Percentiles rank a stretch among this genome's conserved stretches.
These are phyloP conservation scores for Mycena olivaceomarginata DNA, from an alignment of 768 basidiomycete species.

Conservation along the genomic window DNA sequence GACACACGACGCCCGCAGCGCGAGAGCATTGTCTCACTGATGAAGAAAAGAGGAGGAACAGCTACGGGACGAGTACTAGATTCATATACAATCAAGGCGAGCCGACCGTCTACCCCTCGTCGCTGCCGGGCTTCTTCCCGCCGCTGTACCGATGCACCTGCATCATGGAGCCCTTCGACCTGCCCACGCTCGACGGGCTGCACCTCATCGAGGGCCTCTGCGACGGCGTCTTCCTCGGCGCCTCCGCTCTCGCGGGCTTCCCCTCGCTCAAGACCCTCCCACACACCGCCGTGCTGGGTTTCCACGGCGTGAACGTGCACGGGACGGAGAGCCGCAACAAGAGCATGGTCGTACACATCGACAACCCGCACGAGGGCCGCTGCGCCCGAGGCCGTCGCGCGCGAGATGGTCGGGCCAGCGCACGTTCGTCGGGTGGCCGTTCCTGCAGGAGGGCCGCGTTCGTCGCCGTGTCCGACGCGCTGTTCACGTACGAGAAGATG, in stretches of 20 bases:
- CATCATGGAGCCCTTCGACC: slow-evolving; percentile 87
- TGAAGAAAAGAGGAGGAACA: slow-evolving; percentile 87
- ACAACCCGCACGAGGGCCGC: slow-evolving; percentile 81
- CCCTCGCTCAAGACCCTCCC: slow-evolving; percentile 95
- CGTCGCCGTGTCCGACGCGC: slow-evolving; percentile 88
- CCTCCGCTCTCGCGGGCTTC: slow-evolving; percentile 94
- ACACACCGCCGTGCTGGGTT: slow-evolving; percentile 82
- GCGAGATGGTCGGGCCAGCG: slow-evolving; percentile 84
- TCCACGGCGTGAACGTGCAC: slow-evolving; percentile 96
- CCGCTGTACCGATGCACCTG: slow-evolving; percentile 88
- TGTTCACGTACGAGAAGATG: slow-evolving; percentile 91
- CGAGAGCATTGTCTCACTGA: slow-evolving; percentile 85
- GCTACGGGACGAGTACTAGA: slow-evolving; percentile 85
- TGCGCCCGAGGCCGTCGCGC: slow-evolving; percentile 86
- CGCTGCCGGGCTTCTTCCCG: slow-evolving; percentile 96
- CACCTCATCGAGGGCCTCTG: slow-evolving; percentile 91
- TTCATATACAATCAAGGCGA: slow-evolving; percentile 83
- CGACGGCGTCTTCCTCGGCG: slow-evolving; percentile 92
- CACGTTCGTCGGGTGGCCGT: slow-evolving; percentile 94
- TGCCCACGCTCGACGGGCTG: slow-evolving; percentile 91
- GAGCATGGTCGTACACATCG: slow-evolving; percentile 93
- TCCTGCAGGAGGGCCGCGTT: slow-evolving; percentile 96
- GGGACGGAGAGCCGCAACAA: slow-evolving; percentile 93
- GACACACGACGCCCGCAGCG: slow-evolving; percentile 62
- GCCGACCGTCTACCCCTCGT: slow-evolving; percentile 89